phyloP scores from a whole-genome alignment of 1,284 basidiomycete genomes.

The Boletellus deceptivus region DNA sequence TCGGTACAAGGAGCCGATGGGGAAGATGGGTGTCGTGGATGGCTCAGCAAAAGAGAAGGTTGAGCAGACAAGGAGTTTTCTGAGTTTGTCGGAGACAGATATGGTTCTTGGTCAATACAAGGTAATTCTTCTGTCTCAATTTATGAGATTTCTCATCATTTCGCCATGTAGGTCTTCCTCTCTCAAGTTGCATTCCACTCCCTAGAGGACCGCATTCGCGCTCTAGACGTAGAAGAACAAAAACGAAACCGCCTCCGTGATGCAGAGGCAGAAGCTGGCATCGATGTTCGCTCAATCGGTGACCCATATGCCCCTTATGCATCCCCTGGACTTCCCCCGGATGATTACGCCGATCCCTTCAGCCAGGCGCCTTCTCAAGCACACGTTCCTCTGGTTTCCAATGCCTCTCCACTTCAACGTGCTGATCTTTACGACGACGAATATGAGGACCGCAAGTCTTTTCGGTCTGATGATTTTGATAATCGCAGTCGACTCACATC shows the following conservation, averaged over 20 bases:
- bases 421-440: slow-evolving; percentile 71
- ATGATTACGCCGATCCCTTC: slow-evolving; percentile 52
- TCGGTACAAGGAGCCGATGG: slow-evolving; percentile 68
- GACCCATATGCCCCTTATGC: slow-evolving; percentile 81
- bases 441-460: slow-evolving; percentile 75
- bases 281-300: slow-evolving; percentile 61
- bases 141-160: not conserved
- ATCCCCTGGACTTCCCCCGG: slow-evolving; percentile 43
- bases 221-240: slow-evolving; percentile 81
- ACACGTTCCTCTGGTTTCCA: slow-evolving; percentile 70
- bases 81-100: slow-evolving; percentile 71
- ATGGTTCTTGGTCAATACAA: slow-evolving; percentile 80
- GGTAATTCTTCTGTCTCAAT: slow-evolving; percentile 33
- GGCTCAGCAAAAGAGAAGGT: slow-evolving; percentile 54
- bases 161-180: slow-evolving; percentile 73
- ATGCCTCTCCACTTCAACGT: slow-evolving; percentile 76
- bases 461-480: slow-evolving; percentile 76
- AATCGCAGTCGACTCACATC: slow-evolving; percentile 71
- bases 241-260: slow-evolving; percentile 73
- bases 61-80: slow-evolving; percentile 59
- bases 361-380: slow-evolving; percentile 48
- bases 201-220: slow-evolving; percentile 85
- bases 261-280: slow-evolving; percentile 73
- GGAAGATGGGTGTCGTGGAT: slow-evolving; percentile 44
- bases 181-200: slow-evolving; percentile 85